A percentile compares a stretch with the other conserved stretches of the same genome.
These are phyloP conservation scores for Shiraia bambusicola DNA, from an alignment of 2,329 filamentous ascomycete species.

Conservation along the genomic window DNA sequence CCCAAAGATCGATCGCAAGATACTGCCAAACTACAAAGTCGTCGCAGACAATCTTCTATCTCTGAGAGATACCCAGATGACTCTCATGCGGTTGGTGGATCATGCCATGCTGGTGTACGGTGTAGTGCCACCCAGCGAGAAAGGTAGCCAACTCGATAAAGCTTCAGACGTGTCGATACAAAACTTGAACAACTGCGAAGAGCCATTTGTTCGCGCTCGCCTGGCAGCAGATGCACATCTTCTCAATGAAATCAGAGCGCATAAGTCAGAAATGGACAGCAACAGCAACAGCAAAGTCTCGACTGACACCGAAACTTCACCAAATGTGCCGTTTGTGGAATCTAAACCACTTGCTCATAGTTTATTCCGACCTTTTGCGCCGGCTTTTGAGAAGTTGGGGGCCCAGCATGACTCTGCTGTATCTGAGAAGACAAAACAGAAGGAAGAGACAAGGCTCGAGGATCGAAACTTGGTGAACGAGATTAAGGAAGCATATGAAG, in stretches of 20 bases:
- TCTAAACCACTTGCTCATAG: conserved; percentile 31
- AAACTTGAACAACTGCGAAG: background rate
- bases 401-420: conserved; percentile 13
- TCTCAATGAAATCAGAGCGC: conserved; percentile 28
- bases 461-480: conserved; percentile 29
- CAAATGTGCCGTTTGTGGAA: conserved; percentile 19
- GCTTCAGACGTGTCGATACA: background rate
- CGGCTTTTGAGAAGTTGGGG: conserved; percentile 28
- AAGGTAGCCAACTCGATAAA: conserved; percentile 6
- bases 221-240: conserved; percentile 25
- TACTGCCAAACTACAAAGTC: conserved; percentile 20
- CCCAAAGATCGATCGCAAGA: conserved; percentile 10
- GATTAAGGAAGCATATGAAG: conserved; percentile 27
- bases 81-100: conserved; percentile 27
- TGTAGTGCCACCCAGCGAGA: conserved; percentile 14
- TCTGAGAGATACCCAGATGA: conserved; percentile 34
- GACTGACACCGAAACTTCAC: conserved; percentile 12
- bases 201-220: conserved; percentile 8
- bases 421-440: conserved; percentile 9
- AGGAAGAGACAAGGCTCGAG: conserved; percentile 10
- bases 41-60: conserved; percentile 28
- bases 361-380: conserved; percentile 34
- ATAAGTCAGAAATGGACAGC: conserved; percentile 31
- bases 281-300: conserved; percentile 34
- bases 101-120: conserved; percentile 25